Base-by-base conservation (phyloP, 2,329 filamentous ascomycete species). In the Neopestalotiopsis clavispora region DNA sequence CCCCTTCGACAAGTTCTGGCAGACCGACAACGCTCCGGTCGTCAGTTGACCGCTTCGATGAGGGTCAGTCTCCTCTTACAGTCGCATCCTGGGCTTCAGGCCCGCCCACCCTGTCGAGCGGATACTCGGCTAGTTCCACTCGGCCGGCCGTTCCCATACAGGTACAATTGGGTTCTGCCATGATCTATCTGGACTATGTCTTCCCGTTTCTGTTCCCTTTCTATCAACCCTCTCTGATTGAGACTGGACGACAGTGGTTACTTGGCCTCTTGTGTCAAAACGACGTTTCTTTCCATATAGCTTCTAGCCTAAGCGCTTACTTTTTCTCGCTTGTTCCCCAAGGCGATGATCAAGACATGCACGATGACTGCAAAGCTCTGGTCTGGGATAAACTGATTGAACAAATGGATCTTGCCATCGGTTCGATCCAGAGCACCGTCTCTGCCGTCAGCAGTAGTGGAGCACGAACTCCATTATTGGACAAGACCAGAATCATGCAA, bases 191-290 rank as follows among this genome's bases (percentile, higher is more conserved):
- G n/a, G 57, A 59, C 23, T 59, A 59, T 28, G 57, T 59, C 57
- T 59, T 59, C 57, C 57, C 57, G 23, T 59, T 59, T 59, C 57
- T 59, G 10, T 59, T 59, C 23, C 57, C 57, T 28, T 59, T 59
- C 57, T 59, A 59, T 59, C 57, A 30, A 59, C 57, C 57, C 23
- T 59, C 57, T 20, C 23, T 59, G 17, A 7, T 20, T 4, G 57
- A 59, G 57, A 59, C 42, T n/a, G 65, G 52, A 32, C 57, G 57
- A 59, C 57, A 59, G 57, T 59, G 57, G 57, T 59, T 59, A 28
- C 57, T 59, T 13, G 57, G 57, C 12, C 57, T 59, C 28, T 59
- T 59, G 13, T 59, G 57, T 59, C 57, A 59, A 20, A 59, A 30
- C 23, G 57, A 59, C 4, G 57, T 59, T 13, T 59, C 57, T 59